phyloP scores from a whole-genome alignment of 805 yeast species.

The Gaillardinia entomophila region DNA sequence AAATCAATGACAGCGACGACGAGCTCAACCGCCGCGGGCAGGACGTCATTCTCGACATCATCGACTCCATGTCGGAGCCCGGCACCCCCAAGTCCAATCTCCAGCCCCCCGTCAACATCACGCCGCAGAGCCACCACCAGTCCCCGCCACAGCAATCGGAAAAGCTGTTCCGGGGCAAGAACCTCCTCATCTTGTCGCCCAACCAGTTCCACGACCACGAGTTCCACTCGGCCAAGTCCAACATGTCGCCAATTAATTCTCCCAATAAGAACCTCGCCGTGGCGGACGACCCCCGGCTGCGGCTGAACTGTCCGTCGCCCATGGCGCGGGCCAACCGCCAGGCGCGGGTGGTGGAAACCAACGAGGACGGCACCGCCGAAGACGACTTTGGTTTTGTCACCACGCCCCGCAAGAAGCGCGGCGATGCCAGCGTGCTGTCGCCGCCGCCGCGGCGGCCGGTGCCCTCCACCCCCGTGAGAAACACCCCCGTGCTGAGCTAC shows the following conservation, averaged over 20 bases:
- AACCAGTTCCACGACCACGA: constrained; percentile 31
- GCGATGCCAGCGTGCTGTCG: constrained; percentile 14
- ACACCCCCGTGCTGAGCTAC: constrained; percentile 5
- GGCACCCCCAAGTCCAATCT: constrained; percentile 11
- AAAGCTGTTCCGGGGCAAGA: constrained; percentile 15
- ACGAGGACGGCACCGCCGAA: constrained; percentile 14
- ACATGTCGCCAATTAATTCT: constrained; percentile 2
- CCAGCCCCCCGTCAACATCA: constrained; percentile 12
- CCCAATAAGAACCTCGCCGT: constrained; percentile 4
- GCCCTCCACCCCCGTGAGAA: constrained; percentile 22
- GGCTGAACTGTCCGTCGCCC: constrained; percentile 33
- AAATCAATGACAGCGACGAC: constrained; percentile 35
- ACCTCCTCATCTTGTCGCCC: constrained; percentile 34
- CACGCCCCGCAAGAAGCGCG: constrained; percentile 9
- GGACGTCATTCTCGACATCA: constrained; percentile 15
- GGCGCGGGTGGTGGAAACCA: constrained; percentile 39
- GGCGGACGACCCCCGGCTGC: constrained; percentile 14
- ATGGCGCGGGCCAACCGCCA: constrained; percentile 39
- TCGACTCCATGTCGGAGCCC: constrained; percentile 12
- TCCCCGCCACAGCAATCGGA: not conserved
- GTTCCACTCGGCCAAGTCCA: constrained; percentile 15
- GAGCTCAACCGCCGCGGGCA: constrained; percentile 14
- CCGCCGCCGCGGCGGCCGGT: constrained; percentile 36
- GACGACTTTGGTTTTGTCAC: constrained; percentile 4
- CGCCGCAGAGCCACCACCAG: constrained; percentile 3